Conservation (phyloP, 345 rosid species). For the Arabis alpina region DNA sequence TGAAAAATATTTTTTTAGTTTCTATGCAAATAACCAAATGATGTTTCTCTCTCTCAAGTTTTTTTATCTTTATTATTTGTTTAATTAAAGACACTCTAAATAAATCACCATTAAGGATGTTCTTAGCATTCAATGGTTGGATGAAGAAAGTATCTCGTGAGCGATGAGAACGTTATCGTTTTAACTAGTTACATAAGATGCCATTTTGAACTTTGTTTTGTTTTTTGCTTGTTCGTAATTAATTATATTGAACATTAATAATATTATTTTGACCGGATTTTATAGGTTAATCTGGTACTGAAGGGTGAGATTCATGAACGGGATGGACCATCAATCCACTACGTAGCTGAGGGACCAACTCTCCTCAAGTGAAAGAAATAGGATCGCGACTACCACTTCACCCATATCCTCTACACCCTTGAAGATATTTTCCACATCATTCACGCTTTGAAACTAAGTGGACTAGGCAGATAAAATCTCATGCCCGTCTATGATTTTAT, state of each 20-base stretch:
- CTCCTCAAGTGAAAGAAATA: neutral
- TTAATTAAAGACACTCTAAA: too few species aligned
- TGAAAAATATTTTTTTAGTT: too few species aligned
- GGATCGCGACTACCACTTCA: constrained; percentile 38
- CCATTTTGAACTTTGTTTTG: too few species aligned
- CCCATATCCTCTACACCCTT: neutral
- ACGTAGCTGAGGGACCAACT: constrained; percentile 7
- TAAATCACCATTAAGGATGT: too few species aligned
- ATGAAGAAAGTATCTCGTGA: too few species aligned
- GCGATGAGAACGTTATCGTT: too few species aligned
- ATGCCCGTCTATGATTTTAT: neutral
- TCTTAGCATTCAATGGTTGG: too few species aligned
- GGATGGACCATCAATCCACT: constrained; percentile 40
- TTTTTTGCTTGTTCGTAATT: too few species aligned
- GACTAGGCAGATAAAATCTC: neutral
- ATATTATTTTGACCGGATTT: neutral
- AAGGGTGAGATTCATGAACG: constrained; percentile 7
- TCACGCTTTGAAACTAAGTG: constrained; percentile 1
- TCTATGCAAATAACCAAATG: too few species aligned
- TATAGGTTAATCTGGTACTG: constrained; percentile 11
- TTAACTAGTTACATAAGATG: too few species aligned
- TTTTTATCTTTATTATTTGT: too few species aligned
- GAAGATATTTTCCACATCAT: constrained; percentile 8
- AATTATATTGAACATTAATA: neutral
- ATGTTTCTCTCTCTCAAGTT: too few species aligned